These are phyloP conservation scores for Pythium brassicae DNA, from an alignment of 352 stramenopile genomes.

Conservation along the genomic window DNA sequence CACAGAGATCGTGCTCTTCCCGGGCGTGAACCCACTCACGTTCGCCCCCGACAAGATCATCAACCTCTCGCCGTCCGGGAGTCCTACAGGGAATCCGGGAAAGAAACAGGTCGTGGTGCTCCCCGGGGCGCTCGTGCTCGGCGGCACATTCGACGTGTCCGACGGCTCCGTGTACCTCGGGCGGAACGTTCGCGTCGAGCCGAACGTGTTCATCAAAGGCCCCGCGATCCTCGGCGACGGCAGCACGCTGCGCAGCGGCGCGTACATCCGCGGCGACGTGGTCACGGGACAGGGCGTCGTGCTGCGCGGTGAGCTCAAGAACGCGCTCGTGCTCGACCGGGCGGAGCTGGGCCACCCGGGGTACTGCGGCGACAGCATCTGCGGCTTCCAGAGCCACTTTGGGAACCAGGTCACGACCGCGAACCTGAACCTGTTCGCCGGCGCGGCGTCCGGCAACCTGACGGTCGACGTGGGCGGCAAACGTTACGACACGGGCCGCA, in stretches of 20 bases:
- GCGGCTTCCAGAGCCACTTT: conserved; percentile 74
- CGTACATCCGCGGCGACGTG: conserved; percentile 68
- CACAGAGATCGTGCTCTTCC: conserved; percentile 51
- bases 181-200: conserved; percentile 57
- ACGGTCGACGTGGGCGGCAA: conserved; percentile 25
- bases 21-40: conserved; percentile 38
- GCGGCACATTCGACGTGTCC: conserved; percentile 65
- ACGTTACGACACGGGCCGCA: conserved; percentile 57
- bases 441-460: conserved; percentile 20
- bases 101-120: conserved; percentile 54
- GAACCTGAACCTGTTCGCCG: conserved; percentile 57
- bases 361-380: conserved; percentile 74
- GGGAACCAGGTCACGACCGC: conserved; percentile 81
- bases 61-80: conserved; percentile 32
- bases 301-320: conserved; percentile 66
- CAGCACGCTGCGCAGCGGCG: conserved; percentile 52
- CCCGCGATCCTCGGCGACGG: conserved; percentile 65
- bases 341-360: conserved; percentile 70
- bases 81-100: not conserved
- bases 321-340: conserved; percentile 64
- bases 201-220: conserved; percentile 69
- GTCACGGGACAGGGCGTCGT: conserved; percentile 59
- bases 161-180: conserved; percentile 66
- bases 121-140: conserved; percentile 37
- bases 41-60: conserved; percentile 57